A percentile compares a stretch with the other conserved stretches of the same genome.
Evolutionary conservation across 139 green algal genomes (phyloP).

Genomic region (Penium margaritaceum): DNA sequence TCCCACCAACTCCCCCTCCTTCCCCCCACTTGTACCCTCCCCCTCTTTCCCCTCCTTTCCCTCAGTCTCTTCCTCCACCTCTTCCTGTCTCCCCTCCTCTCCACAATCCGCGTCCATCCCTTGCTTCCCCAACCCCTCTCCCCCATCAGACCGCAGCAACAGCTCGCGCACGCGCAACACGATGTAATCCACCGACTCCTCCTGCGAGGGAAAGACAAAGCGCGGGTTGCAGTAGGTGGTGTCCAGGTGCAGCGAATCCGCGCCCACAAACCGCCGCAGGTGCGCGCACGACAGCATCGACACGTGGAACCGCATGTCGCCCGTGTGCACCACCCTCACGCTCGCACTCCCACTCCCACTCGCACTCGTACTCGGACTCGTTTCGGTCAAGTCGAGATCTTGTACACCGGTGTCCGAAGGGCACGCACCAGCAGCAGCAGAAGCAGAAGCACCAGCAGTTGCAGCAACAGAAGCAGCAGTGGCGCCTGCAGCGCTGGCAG

Average conservation of each 20-base stretch:
- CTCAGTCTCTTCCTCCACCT: not conserved
- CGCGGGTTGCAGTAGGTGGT: conserved; percentile 48
- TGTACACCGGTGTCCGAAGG: too few relatives aligned
- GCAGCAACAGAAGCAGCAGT: too few relatives aligned
- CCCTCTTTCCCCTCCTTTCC: not conserved
- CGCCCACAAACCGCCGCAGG: conserved; percentile 21
- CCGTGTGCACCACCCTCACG: conserved; percentile 39
- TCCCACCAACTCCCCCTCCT: not conserved
- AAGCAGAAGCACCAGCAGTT: too few relatives aligned
- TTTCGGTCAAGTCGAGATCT: too few relatives aligned
- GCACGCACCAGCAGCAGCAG: too few relatives aligned
- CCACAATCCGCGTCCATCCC: not conserved
- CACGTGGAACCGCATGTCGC: conserved; percentile 30
- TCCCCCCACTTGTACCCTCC: not conserved
- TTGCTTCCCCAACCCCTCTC: not conserved
- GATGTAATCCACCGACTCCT: conserved; percentile 42
- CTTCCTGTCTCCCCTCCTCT: not conserved
- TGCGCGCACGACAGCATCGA: conserved; percentile 13
- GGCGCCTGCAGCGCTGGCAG: too few relatives aligned
- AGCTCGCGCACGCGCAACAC: not conserved
- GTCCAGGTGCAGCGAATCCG: conserved; percentile 44
- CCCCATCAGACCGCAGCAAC: conserved; percentile 29
- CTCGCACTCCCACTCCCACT: too few relatives aligned
- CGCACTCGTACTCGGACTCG: too few relatives aligned
- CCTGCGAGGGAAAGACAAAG: conserved; percentile 39